Conservation (phyloP, 2,329 filamentous ascomycete species). For the Epichloe festucae region DNA sequence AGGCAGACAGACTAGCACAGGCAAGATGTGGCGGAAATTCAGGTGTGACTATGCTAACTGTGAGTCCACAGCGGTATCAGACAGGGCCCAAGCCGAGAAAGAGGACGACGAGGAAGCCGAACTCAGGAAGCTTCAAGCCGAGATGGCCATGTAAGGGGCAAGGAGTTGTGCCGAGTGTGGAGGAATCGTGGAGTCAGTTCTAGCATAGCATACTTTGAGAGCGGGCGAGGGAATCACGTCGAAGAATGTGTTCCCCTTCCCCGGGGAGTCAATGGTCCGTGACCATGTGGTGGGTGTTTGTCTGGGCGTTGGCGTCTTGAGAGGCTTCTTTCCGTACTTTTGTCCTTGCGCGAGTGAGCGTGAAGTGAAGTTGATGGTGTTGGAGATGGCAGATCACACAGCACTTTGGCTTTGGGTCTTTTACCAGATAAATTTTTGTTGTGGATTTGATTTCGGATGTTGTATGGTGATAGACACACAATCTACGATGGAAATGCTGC, state of each 20-base stretch:
- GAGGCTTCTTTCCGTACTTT: constrained; percentile 4
- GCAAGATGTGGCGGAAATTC: not conserved
- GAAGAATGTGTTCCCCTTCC: not conserved
- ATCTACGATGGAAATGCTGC: not conserved
- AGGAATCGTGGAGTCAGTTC: not conserved
- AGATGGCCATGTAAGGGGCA: constrained; percentile 76
- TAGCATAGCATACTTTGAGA: constrained; percentile 6
- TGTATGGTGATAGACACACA: constrained; percentile 2
- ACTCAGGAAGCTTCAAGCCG: constrained; percentile 80
- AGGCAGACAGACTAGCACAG: not conserved
- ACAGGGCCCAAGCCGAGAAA: constrained; percentile 35
- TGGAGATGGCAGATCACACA: not conserved
- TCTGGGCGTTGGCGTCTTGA: constrained; percentile 22
- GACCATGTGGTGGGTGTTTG: constrained; percentile 14
- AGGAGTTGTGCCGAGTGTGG: not conserved
- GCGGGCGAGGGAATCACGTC: not conserved
- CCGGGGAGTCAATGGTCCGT: not conserved
- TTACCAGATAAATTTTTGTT: not conserved
- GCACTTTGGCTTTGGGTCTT: not conserved
- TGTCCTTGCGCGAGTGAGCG: not conserved
- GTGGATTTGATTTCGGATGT: not conserved
- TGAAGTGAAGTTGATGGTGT: not conserved
- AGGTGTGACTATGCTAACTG: constrained; percentile 4
- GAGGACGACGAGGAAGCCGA: constrained; percentile 97
- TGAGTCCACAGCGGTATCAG: constrained; percentile 17